These are phyloP conservation scores for Aristolochia fimbriata DNA, from an alignment of 164 flowering plant species.

Conservation along the genomic window DNA sequence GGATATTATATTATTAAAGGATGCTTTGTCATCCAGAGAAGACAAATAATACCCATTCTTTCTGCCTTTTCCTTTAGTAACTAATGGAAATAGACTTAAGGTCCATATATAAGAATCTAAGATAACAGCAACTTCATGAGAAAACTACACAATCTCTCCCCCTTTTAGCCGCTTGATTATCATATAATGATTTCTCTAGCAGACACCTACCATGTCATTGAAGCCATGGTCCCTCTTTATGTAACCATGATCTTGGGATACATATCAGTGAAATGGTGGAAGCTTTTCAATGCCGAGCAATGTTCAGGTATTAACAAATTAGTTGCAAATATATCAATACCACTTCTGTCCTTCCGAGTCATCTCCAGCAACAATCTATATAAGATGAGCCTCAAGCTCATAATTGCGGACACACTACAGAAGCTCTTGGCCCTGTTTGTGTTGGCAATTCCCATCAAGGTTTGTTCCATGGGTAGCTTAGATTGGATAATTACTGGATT, in stretches of 20 bases:
- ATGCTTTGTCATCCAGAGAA: no score
- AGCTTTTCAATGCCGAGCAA: slow-evolving; percentile 70
- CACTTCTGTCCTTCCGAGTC: slow-evolving; percentile 53
- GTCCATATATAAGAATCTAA: no score
- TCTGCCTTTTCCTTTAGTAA: no score
- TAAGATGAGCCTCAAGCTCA: slow-evolving; percentile 59
- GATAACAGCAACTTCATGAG: no score
- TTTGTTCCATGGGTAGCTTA: slow-evolving; percentile 33
- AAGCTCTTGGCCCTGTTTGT: slow-evolving; percentile 40
- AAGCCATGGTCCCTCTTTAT: slow-evolving; percentile 60
- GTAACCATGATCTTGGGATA: slow-evolving; percentile 60
- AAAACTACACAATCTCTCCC: no score
- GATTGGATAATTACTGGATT: slow-evolving; percentile 60
- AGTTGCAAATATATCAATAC: slow-evolving; percentile 69
- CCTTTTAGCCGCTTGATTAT: not conserved
- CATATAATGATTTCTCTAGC: slow-evolving; percentile 39
- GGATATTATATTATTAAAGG: no score
- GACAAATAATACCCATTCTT: no score
- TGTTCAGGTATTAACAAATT: slow-evolving; percentile 85
- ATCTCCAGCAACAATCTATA: slow-evolving; percentile 56
- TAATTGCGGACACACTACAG: slow-evolving; percentile 49
- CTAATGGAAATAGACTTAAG: no score
- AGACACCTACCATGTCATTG: slow-evolving; percentile 52
- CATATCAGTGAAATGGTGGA: slow-evolving; percentile 56
- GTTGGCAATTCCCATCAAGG: slow-evolving; percentile 22